Base-by-base conservation (phyloP, 305 asterid genomes). In the Rubia balearica region DNA sequence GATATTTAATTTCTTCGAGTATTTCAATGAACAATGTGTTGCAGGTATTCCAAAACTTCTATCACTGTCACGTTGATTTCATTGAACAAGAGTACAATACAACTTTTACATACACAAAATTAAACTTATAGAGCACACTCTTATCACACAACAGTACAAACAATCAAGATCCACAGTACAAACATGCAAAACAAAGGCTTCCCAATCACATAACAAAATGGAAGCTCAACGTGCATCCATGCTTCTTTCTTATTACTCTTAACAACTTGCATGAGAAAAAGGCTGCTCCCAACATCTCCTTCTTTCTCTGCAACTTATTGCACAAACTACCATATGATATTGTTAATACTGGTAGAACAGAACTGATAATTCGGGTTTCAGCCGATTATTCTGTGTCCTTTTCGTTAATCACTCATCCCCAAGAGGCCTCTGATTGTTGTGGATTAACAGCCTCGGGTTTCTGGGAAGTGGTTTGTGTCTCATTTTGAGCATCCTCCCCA, bases 401-500 rank as follows among this genome's bases (percentile, higher is more conserved):
- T 56, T 19, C 6, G 30, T 72, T 8, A 57, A 53, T 82, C 76
- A 72, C 60, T 81, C 79, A 72, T 67, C 77, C 81, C 83, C 84
- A 85, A 70, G 81, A 59, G 14, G 71, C 79, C 1, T 83, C 84
- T 10, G 62, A 3, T 57, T 76, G 79, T 8, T 71, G 75, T 11
- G 59, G 59, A 51, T 51, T 51, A 51, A 42, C 70, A 8, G 73
- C 61, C 12, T 66, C 61, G 8, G 69, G 10, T 70, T 0, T 41
- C 13, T 70, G 53, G 24, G 74, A 6, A 51, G 59, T 55, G 76
- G 43, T 73, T 78, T 81, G 65, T 0, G 75, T 65, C 77, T 79
- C 84, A 6, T 19, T 70, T 3, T 57, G 78, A 57, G 71, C 80
- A 42, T 82, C 90, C 72, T 85, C 88, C 1, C 90, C 90, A 4